Evolutionary conservation across 73 alveolate genomes (phyloP).

Genomic region (Tetrahymena malaccensis): DNA sequence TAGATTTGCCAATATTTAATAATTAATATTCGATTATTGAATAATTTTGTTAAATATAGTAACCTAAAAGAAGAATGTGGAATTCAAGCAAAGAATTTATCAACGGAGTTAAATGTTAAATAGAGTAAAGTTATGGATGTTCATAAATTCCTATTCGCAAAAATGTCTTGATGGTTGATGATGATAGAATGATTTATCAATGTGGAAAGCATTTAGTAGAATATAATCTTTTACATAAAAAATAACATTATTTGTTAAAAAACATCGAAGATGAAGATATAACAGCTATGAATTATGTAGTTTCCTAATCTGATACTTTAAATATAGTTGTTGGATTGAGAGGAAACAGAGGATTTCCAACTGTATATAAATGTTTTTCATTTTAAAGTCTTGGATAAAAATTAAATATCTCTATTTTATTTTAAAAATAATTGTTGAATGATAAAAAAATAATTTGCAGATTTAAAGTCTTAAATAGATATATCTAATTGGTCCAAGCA

Average conservation of each 20-base stretch:
- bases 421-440: background rate
- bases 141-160: constrained; percentile 9
- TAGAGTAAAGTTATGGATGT: constrained; percentile 25
- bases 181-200: constrained; percentile 19
- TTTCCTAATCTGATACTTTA: background rate
- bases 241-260: constrained; percentile 7
- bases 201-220: constrained; percentile 31
- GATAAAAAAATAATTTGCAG: background rate
- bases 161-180: constrained; percentile 16
- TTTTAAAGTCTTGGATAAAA: background rate
- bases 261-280: constrained; percentile 29
- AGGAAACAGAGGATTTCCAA: background rate
- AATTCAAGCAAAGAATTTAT: background rate
- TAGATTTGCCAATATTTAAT: background rate
- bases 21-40: background rate
- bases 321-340: background rate
- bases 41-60: background rate
- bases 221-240: constrained; percentile 6
- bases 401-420: background rate
- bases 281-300: constrained; percentile 7
- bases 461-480: background rate
- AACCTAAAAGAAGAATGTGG: background rate
- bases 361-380: background rate
- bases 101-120: constrained; percentile 11
- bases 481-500: background rate